Base-by-base conservation (phyloP, 2,329 filamentous ascomycete genomes). In the Fusarium sp. region DNA sequence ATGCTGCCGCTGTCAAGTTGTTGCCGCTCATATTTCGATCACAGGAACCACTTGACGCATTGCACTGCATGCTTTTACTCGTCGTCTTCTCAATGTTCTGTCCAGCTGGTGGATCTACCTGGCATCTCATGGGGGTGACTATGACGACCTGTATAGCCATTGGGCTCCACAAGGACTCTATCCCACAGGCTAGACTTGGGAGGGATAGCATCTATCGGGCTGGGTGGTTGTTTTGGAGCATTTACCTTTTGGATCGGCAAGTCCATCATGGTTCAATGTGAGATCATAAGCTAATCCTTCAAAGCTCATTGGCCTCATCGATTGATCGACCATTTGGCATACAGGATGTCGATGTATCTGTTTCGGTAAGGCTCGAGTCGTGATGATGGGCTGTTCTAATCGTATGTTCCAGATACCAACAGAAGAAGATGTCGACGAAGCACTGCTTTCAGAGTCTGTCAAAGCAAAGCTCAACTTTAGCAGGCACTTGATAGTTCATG, bases 61-160 rank as follows among this genome's bases (percentile, higher is more conserved):
- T 68, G 0, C 65, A 68, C 7, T 68, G 65, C 3, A 68, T 68
- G 61, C 56, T 68, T 13, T 1, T 68, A 0, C 10, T 68, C 6
- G 65, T 54, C 0, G 33, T 34, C 0, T 68, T 65, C 14, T 68
- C 66, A 0, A 55, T 68, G 61, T 62, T 68, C 3, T 58, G 16
- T n/a, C 33, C 66, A 0, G 14, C 38, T 0, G 66, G 66, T 18
- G 66, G 66, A 6, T 68, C 56, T 1, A 55, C 56, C 0, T 68
- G 66, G 66, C 65, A 68, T 3, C 46, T 68, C 0, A 46, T 65
- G 56, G 66, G 66, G 0, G 64, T 68, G 0, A 68, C 68, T 0
- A 68, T 68, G 51, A 68, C 65, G 0, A 68, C 64, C 1, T 68
- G 61, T 1, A 54, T 68, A 31, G 66, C 66, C 1, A 42, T 50